These are phyloP conservation scores for Ottelia alismoides DNA, from an alignment of 106 monocot species.

Conservation along the genomic window DNA sequence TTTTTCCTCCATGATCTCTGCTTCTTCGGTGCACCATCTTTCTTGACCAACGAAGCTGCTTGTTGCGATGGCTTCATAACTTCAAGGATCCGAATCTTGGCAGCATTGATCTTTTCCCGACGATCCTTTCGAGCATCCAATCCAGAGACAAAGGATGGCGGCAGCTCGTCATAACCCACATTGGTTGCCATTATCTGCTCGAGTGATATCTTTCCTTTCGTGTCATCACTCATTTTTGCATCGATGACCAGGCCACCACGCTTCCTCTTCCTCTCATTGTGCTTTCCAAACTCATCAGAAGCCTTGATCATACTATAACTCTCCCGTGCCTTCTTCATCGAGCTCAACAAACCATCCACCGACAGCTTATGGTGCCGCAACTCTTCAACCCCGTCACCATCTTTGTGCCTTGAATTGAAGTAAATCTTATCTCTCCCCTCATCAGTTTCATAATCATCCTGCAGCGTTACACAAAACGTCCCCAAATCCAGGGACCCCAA, in stretches of 20 bases:
- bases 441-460: not conserved
- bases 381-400: constrained; percentile 5
- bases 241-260: constrained; percentile 19
- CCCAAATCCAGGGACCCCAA: constrained; percentile 9
- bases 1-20: constrained; percentile 7
- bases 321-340: constrained; percentile 30
- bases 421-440: constrained; percentile 29
- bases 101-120: constrained; percentile 45
- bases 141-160: constrained; percentile 61
- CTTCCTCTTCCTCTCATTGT: constrained; percentile 17
- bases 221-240: constrained; percentile 12
- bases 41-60: not conserved
- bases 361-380: constrained; percentile 24
- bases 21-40: constrained; percentile 3
- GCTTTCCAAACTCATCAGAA: constrained; percentile 12
- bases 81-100: constrained; percentile 45
- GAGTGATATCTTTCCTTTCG: constrained; percentile 17
- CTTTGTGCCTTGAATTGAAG: constrained; percentile 6
- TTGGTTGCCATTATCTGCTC: constrained; percentile 40
- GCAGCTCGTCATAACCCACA: constrained; percentile 56
- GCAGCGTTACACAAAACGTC: not conserved
- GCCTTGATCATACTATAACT: constrained; percentile 12
- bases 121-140: constrained; percentile 38
- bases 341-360: constrained; percentile 18
- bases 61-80: constrained; percentile 17